Conservation (phyloP, 768 basidiomycete genomes). For the Boletus coccyginus region DNA sequence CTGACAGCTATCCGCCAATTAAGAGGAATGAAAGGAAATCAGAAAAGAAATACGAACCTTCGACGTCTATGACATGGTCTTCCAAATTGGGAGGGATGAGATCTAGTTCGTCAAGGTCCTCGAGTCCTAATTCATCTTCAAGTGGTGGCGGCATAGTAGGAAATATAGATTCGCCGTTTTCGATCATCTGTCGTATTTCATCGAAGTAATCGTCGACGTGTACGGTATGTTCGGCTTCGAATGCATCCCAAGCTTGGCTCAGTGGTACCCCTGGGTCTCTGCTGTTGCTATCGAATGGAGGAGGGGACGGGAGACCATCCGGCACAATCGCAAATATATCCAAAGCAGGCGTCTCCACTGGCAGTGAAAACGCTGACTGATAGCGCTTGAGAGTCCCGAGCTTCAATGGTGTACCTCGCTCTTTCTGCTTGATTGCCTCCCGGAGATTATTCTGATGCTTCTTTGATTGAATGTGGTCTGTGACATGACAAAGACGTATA, state of each 20-base stretch:
- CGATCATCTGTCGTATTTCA: background rate
- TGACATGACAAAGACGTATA: background rate
- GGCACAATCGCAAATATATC: background rate
- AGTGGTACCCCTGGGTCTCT: background rate
- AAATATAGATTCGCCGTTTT: background rate
- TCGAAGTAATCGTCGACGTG: constrained; percentile 4
- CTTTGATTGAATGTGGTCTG: background rate
- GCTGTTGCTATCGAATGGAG: background rate
- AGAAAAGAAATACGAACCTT: background rate
- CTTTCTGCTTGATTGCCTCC: background rate
- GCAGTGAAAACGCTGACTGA: background rate
- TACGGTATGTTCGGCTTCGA: background rate
- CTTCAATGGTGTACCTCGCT: background rate
- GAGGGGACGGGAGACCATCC: background rate
- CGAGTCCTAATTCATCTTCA: background rate
- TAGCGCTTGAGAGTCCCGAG: background rate
- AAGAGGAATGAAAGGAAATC: too few species aligned
- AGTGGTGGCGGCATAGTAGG: background rate
- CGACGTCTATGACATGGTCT: background rate
- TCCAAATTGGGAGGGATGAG: background rate
- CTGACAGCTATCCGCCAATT: too few species aligned
- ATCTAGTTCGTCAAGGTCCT: background rate
- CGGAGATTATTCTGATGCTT: background rate
- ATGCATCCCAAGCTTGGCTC: constrained; percentile 4
- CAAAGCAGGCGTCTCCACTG: background rate